Percentiles rank a stretch among this genome's conserved stretches.
Conservation (phyloP, 2,329 filamentous ascomycete species). For the Huntiella bhutanensis region DNA sequence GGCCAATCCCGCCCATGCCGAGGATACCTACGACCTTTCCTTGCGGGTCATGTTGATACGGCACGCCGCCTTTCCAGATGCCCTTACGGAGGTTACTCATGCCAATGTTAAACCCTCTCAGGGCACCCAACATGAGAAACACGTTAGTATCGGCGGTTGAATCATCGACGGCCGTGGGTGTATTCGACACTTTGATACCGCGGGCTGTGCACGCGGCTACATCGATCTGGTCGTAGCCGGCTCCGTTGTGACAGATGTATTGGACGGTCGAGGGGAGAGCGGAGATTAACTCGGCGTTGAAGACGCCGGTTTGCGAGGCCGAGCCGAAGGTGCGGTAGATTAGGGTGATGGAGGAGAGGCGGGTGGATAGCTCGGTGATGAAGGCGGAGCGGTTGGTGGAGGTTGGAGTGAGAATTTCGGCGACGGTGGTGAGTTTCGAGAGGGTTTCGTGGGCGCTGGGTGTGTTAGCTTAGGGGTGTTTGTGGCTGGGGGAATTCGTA, state of each 20-base stretch:
- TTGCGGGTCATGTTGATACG: conserved; percentile 56
- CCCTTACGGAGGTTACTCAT: conserved; percentile 48
- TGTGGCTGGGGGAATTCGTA: not conserved
- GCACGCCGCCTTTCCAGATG: conserved; percentile 44
- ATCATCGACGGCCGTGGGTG: conserved; percentile 64
- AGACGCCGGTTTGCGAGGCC: conserved; percentile 41
- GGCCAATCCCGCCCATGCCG: conserved; percentile 73
- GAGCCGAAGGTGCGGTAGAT: conserved; percentile 56
- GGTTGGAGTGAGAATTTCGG: conserved; percentile 43
- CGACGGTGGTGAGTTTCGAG: conserved; percentile 39
- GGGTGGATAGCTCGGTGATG: conserved; percentile 47
- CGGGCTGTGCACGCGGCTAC: conserved; percentile 49
- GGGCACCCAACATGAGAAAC: conserved; percentile 62
- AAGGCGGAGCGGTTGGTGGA: conserved; percentile 47
- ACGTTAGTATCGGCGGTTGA: conserved; percentile 66
- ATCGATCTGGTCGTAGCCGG: conserved; percentile 73
- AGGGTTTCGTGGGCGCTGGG: conserved; percentile 45
- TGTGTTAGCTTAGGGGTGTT: not conserved
- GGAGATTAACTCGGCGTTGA: conserved; percentile 52
- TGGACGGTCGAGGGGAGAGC: conserved; percentile 32
- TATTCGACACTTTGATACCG: conserved; percentile 56
- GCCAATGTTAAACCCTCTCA: conserved; percentile 51
- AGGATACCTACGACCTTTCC: conserved; percentile 65
- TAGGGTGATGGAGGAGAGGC: conserved; percentile 44
- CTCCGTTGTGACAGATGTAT: conserved; percentile 47